Evolutionary conservation across 2,329 filamentous ascomycete species (phyloP), one percentile per base, ranked within the genome.

Genomic region (Cladosporium oxysporum): DNA sequence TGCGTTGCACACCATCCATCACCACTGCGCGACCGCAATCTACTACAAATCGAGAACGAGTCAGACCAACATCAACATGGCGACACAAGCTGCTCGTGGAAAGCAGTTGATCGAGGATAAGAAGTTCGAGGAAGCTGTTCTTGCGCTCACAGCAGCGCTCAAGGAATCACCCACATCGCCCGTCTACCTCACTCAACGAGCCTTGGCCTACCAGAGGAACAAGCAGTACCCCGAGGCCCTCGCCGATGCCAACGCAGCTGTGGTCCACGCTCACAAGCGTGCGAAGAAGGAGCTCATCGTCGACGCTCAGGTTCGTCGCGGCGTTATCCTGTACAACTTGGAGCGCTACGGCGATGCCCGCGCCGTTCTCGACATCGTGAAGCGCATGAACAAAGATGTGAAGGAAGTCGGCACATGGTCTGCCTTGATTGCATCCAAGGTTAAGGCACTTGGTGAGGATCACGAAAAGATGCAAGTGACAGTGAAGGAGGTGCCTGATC

Each of bases 241-340:
- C 33, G 66, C 71, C 57, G 82, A 84, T 68, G 81, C 81, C 62
- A 79, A 83, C 59, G 73, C 78, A 47, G 81, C 87, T 60, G 83
- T 87, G 65, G 81, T 87, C 2, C 83, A 85, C 26, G 91, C 92
- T 1, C 85, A 95, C 53, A 83, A 89, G 68, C 90, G 94, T 49
- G 91, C 86, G 35, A 90, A 89, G 72, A 87, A 91, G 60, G 87
- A 92, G 69, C 84, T 90, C 33, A 92, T 97, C 76, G 84, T 88
- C 55, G 87, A 92, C n/a, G 90, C 91, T 1, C 92, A 97, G 73
- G 87, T 95, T 73, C 88, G 93, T 71, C 87, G 94, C 44, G 91
- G 87, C 5, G 87, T 96, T 14, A 85, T 90, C 12, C 83, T 94
- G 29, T 91, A 88, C 77, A 86, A 88, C 58, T 81, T 93, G 49